These are phyloP conservation scores for Fusarium tricinctum DNA, from an alignment of 2,329 filamentous ascomycete genomes.

Conservation along the genomic window DNA sequence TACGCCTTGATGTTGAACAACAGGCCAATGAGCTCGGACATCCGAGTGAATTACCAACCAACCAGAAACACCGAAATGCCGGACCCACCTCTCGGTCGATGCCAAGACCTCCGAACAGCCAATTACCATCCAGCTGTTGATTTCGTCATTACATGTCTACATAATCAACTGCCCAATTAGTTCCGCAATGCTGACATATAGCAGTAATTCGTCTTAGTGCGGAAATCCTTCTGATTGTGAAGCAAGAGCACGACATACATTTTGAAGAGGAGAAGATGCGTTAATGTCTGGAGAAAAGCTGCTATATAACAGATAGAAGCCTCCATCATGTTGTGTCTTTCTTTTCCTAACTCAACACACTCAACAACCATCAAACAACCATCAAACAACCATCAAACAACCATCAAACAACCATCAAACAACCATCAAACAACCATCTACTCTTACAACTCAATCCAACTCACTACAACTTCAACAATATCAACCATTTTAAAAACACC, in stretches of 20 bases:
- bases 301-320: not conserved
- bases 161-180: not conserved
- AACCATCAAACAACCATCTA: rapidly evolving
- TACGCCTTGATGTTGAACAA: not conserved
- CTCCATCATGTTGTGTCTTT: rapidly evolving
- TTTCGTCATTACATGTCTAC: not conserved
- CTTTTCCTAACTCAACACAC: not conserved
- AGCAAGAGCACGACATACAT: not conserved
- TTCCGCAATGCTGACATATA: slow-evolving; percentile 4
- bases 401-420: rapidly evolving
- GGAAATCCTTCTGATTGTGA: not conserved
- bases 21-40: not conserved
- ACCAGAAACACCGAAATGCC: rapidly evolving
- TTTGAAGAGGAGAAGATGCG: not conserved
- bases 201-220: not conserved
- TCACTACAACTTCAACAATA: not conserved
- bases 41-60: not conserved
- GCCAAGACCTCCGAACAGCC: slow-evolving; percentile 27
- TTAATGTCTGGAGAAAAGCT: rapidly evolving
- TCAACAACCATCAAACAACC: rapidly evolving
- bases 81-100: slow-evolving; percentile 1
- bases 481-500: rapidly evolving
- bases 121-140: not conserved
- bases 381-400: rapidly evolving
- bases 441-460: not conserved